These are phyloP conservation scores for Vanderwaltozyma verrucispora DNA, from an alignment of 805 yeast species.

Conservation along the genomic window DNA sequence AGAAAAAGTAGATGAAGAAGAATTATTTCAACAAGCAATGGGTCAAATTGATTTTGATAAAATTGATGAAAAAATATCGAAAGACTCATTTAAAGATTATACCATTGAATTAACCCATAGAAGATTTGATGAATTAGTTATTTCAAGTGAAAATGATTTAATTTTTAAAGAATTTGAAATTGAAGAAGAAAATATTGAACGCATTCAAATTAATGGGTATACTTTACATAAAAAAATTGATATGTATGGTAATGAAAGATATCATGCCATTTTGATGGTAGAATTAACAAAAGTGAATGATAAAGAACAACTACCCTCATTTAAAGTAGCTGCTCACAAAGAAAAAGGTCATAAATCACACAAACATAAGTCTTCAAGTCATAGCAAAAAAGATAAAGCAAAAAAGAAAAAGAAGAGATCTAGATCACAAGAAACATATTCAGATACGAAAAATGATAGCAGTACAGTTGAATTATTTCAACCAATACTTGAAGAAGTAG, in stretches of 20 bases:
- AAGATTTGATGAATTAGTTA: slow-evolving; percentile 10
- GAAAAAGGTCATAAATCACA: background rate
- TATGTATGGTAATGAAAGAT: background rate
- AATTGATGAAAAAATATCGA: slow-evolving; percentile 16
- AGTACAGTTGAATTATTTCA: background rate
- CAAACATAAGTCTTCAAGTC: background rate
- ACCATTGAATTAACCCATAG: slow-evolving; percentile 19
- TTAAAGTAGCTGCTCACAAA: too few relatives aligned
- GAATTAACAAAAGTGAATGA: background rate
- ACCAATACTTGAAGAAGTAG: slow-evolving; percentile 3
- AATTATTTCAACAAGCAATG: slow-evolving; percentile 12
- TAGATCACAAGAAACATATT: too few relatives aligned
- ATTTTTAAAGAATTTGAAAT: background rate
- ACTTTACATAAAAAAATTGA: background rate
- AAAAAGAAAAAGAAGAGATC: background rate
- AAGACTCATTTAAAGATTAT: slow-evolving; percentile 20
- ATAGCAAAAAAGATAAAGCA: background rate
- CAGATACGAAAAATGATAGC: too few relatives aligned
- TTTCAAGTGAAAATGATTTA: background rate
- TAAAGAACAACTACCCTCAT: background rate
- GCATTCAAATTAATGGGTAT: background rate
- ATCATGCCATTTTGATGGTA: background rate
- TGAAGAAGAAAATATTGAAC: background rate
- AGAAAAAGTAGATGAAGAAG: slow-evolving; percentile 16
- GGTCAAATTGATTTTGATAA: slow-evolving; percentile 12